Percentiles rank a stretch among this genome's conserved stretches.
Conservation (phyloP, 805 yeast species). For the Pichia exigua region DNA sequence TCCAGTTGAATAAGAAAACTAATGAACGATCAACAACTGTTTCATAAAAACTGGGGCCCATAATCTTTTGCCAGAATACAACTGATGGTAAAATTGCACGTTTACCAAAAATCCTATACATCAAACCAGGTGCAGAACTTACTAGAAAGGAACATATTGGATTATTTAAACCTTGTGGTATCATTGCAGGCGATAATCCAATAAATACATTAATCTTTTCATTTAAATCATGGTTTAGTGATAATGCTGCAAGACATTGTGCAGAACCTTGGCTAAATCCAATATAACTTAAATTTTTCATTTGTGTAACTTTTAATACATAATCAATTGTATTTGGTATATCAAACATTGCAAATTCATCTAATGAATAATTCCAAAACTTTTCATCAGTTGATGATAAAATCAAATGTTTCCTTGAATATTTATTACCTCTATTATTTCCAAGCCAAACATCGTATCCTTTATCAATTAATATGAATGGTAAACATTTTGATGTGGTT, state of each 20-base stretch:
- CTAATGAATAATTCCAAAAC: slow-evolving; percentile 89
- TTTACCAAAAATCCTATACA: slow-evolving; percentile 67
- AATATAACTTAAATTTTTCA: slow-evolving; percentile 49
- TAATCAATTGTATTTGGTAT: slow-evolving; percentile 79
- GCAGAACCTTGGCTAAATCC: slow-evolving; percentile 96
- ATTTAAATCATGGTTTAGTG: slow-evolving; percentile 58
- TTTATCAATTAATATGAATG: slow-evolving; percentile 63
- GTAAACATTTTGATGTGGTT: slow-evolving; percentile 43
- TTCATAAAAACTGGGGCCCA: slow-evolving; percentile 44
- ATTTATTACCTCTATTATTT: slow-evolving; percentile 85
- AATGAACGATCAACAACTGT: slow-evolving; percentile 39
- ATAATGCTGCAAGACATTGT: slow-evolving; percentile 79
- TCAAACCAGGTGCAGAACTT: slow-evolving; percentile 65
- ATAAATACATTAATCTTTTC: slow-evolving; percentile 48
- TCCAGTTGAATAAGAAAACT: slow-evolving; percentile 42
- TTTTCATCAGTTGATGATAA: slow-evolving; percentile 32
- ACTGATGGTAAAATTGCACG: slow-evolving; percentile 71
- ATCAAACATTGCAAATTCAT: slow-evolving; percentile 86
- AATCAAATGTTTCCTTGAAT: slow-evolving; percentile 67
- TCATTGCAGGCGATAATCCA: slow-evolving; percentile 90
- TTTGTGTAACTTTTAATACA: slow-evolving; percentile 46
- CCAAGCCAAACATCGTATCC: slow-evolving; percentile 97
- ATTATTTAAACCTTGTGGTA: slow-evolving; percentile 72
- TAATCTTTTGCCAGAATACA: slow-evolving; percentile 43
- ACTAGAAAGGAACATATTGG: slow-evolving; percentile 40